Evolutionary conservation across 192 early-diverging fungal genomes (phyloP), one percentile per base, ranked within the genome.

Genomic region (Mortierella antarctica): DNA sequence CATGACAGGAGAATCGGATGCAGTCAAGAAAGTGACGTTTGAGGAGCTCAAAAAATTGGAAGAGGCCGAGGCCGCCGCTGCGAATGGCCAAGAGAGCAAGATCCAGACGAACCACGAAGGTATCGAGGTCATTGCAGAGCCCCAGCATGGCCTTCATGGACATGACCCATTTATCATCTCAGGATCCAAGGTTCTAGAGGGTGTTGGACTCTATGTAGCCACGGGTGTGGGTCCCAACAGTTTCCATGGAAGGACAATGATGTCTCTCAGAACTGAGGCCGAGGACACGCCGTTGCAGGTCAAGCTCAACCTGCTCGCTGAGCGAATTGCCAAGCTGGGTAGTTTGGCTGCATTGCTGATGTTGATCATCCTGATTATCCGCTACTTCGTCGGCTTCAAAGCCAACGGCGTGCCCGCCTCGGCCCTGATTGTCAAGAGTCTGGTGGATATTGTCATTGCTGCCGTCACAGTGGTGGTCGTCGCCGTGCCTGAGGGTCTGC

Each of bases 401-500:
- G 59, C 23, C 45, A 73, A 74, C 0, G 82, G 70, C 5, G 67
- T 53, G 20, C 89, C 89, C 40, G 61, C 84, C 13, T 82, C 86
- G 1, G 85, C 88, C 13, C 68, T 62, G 4, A 86, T 93, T 23
- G 89, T 92, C n/a, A 71, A 88, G 67, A 86, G 84, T 65, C 78
- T 95, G 62, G 90, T 93, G 69, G 83, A 87, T 70, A 93, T 99
- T 57, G 59, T 98, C 49, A 97, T 99, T 81, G 90, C 94, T 6
- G 93, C 95, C 17, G 91, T 99, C 39, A 98, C 98, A 40, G 85
- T 99, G 7, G 88, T 99, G 14, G 98, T 99, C 17, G 97, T 99
- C 10, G 98, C 98, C 31, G 95, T 99, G 2, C 98, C 98, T 48
- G 98, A 99, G 82, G 98, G 98, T 40, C 90, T 99, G 23, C 98